These are phyloP conservation scores for Aphanomyces invadans DNA, from an alignment of 352 stramenopile species.

Conservation along the genomic window DNA sequence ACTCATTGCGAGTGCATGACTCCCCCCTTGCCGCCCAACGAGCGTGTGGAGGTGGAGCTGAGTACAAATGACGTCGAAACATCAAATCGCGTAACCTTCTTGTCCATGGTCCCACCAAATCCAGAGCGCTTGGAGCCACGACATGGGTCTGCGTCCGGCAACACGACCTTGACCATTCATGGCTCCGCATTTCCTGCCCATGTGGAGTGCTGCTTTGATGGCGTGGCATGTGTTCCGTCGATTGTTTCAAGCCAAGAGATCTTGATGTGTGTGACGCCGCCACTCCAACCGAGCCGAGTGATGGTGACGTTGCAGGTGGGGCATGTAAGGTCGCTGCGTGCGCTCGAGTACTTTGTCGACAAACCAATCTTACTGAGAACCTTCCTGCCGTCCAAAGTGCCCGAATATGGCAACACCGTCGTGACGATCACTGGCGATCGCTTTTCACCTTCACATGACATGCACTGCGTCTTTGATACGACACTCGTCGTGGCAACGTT, in stretches of 20 bases:
- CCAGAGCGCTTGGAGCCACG: background rate
- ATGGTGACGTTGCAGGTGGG: background rate
- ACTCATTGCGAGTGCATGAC: slow-evolving; percentile 11
- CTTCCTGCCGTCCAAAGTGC: slow-evolving; percentile 30
- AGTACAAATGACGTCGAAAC: background rate
- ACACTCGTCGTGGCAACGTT: slow-evolving; percentile 9
- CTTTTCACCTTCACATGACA: slow-evolving; percentile 30
- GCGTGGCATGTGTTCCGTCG: background rate
- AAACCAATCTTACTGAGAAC: slow-evolving; percentile 20
- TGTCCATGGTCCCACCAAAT: background rate
- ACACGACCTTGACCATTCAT: background rate
- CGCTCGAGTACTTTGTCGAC: slow-evolving; percentile 9
- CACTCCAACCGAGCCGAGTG: background rate
- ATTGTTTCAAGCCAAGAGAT: slow-evolving; percentile 18
- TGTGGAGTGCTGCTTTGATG: slow-evolving; percentile 15
- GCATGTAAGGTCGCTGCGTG: background rate
- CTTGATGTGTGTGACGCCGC: slow-evolving; percentile 30
- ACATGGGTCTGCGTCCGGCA: background rate
- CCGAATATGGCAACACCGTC: slow-evolving; percentile 23
- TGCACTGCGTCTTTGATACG: slow-evolving; percentile 30
- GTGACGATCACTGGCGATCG: slow-evolving; percentile 32
- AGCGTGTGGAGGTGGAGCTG: background rate
- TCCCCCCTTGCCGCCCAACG: background rate
- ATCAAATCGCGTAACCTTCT: slow-evolving; percentile 10
- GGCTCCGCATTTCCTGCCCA: background rate